Evolutionary conservation across 1,284 basidiomycete species (phyloP), one percentile per base, ranked within the genome.

Genomic region (Rhodotorula sp.): DNA sequence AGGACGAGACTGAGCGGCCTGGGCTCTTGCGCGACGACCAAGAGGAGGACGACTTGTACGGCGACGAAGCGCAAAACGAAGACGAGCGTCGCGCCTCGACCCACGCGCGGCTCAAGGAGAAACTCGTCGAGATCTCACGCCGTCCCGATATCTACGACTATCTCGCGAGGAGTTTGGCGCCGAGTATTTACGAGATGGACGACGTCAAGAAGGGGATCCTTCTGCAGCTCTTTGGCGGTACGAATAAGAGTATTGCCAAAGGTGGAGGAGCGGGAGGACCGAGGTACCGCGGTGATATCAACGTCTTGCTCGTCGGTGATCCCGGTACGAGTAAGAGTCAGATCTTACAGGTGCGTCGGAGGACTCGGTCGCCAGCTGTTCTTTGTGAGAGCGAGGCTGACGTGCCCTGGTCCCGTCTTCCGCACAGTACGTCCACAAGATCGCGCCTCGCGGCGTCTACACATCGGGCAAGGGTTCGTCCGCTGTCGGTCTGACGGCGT

Each of bases 151-250:
- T 96, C 52, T 99, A 99, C 80, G 91, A 95, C 7, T 81, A 92
- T 51, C 84, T 99, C 2, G 83, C 94, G 20, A 84, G 89, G 44
- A 92, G 89, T 3, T 85, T 99, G 70, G 95, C 95, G 1, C 96
- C 95, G 15, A 91, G 89, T 37, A 95, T 99, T 76, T 98, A 92
- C 88, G 92, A 94, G 80, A 90, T 98, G 91, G 94, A 99, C 52
- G 95, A 99, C 78, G 92, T 99, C 71, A 99, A 99, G 83, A 98
- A 98, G 83, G 95, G 96, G 0, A 95, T 99, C 65, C 80, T 99
- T 59, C 82, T 99, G 40, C 95, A 98, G 81, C 82, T 99, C 34
- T 98, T 99, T 81, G 96, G 95, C 10, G 95, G 95, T 1, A 97
- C 95, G 59, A 98, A 97, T 81, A 99, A 99, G 84, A 91, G 85